Base-by-base conservation (phyloP, 805 yeast genomes). In the Kodamaea jinghongensis region DNA sequence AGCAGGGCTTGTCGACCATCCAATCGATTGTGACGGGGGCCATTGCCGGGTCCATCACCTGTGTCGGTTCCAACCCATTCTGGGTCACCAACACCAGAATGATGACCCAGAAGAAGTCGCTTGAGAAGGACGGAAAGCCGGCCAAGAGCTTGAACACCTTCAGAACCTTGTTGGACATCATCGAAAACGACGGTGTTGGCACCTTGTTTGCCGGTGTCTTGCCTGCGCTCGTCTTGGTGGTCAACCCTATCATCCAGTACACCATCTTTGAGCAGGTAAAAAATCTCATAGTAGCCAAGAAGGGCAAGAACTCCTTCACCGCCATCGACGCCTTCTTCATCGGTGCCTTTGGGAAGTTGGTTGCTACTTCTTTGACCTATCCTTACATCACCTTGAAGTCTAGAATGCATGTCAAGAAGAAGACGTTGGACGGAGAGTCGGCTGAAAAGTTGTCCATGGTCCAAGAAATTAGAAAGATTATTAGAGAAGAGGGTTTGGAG, bases 1-100 rank as follows among this genome's bases (percentile, higher is more conserved):
- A 50, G 39, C 49, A 58, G 33, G 79, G 78, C 2, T 58, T 81
- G 50, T 64, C 78, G 17, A 79, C 95, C 1, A 38, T 71, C 4
- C 89, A 87, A 61, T 76, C 87, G 39, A 82, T 88, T 51, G 44
- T 73, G 4, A 81, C 89, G 2, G 95, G 97, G 17, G 83, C 93
- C 1, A 71, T 86, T 54, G 95, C 96, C 2, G 96, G 97, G 0
- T 76, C 89, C 7, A 76, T 88, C 28, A 88, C 96, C 3, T 85
- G 89, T 36, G 67, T 85, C 14, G 73, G 81, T 8, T 81, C 96
- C 9, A 89, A 89, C 60, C 97, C 97, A 16, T 79, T 87, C 50
- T 89, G 97, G 97, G 95, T 89, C 31, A 93, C 95, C 32, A 89
- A 89, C 58, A 89, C 97, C 2, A 75, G 96, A 55, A 79, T 83